Percentiles rank a stretch among this genome's conserved stretches.
Conservation (phyloP, 805 yeast species). For the Ogataea paraovalis region DNA sequence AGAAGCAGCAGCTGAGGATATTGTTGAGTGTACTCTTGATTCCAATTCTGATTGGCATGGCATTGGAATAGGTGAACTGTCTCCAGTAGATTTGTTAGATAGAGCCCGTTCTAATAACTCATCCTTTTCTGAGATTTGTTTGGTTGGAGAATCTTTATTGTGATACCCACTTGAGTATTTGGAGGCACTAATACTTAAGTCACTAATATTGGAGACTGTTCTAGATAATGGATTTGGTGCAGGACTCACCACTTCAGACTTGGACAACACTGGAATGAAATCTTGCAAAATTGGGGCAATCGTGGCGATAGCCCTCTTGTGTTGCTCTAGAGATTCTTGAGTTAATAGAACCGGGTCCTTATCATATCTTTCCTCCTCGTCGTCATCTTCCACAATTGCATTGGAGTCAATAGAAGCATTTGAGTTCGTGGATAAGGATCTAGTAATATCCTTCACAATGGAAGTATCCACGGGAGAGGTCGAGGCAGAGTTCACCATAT, state of each 20-base stretch:
- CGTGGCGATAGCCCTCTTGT: constrained; percentile 65
- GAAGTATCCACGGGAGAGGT: background rate
- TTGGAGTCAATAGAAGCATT: constrained; percentile 21
- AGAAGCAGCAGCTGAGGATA: constrained; percentile 10
- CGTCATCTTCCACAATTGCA: constrained; percentile 15
- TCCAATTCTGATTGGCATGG: constrained; percentile 6
- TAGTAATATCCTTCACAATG: constrained; percentile 6
- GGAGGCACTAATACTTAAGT: constrained; percentile 25
- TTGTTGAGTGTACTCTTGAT: constrained; percentile 3
- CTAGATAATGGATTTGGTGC: constrained; percentile 29
- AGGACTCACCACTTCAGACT: constrained; percentile 34
- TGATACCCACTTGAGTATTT: constrained; percentile 1
- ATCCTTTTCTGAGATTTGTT: background rate
- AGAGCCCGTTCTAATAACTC: background rate
- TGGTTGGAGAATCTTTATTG: background rate
- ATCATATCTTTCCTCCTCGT: constrained; percentile 22
- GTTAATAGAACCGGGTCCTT: constrained; percentile 27
- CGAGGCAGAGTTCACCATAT: background rate
- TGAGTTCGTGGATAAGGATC: constrained; percentile 21
- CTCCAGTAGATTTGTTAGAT: background rate
- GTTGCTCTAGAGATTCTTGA: constrained; percentile 30
- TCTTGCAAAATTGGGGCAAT: constrained; percentile 73
- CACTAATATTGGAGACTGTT: constrained; percentile 30
- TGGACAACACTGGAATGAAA: constrained; percentile 67
- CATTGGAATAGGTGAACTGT: background rate